A percentile compares a stretch with the other conserved stretches of the same genome.
These are phyloP conservation scores for Toxoplasma gondii DNA, from an alignment of 169 alveolate genomes.

Conservation along the genomic window DNA sequence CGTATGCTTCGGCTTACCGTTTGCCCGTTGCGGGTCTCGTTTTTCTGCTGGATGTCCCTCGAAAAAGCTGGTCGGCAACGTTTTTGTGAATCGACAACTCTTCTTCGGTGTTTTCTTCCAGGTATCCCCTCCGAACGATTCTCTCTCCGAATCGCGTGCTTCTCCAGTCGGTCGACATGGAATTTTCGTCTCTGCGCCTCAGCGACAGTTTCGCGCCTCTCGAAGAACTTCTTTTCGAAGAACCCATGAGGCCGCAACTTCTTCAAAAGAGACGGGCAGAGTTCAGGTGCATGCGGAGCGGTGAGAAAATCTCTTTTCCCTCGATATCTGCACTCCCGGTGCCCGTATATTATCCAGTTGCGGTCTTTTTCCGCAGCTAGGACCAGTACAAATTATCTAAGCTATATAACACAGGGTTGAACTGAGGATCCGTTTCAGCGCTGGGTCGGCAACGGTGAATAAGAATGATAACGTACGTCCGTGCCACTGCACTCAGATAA, in stretches of 20 bases:
- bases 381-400: no score
- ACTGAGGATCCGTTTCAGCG: no score
- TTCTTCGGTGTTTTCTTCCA: not conserved
- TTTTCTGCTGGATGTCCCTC: no score
- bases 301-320: not conserved
- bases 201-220: slow-evolving; percentile 22
- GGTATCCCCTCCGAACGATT: slow-evolving; percentile 47
- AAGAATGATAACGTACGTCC: no score
- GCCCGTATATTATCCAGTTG: no score
- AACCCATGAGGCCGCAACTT: slow-evolving; percentile 45
- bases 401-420: not conserved
- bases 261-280: slow-evolving; percentile 34
- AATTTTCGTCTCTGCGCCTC: slow-evolving; percentile 18
- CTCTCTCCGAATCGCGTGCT: slow-evolving; percentile 47
- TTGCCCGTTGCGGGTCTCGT: no score
- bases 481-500: no score
- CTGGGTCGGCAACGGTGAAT: no score
- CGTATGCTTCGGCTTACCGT: no score
- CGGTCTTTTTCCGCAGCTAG: no score
- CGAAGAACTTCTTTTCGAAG: slow-evolving; percentile 51
- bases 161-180: slow-evolving; percentile 61
- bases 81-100: not conserved
- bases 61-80: not conserved
- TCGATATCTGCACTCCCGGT: no score
- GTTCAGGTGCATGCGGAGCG: slow-evolving; percentile 37